Conservation (phyloP, 1,284 basidiomycete species). For the Ustilago curta region DNA sequence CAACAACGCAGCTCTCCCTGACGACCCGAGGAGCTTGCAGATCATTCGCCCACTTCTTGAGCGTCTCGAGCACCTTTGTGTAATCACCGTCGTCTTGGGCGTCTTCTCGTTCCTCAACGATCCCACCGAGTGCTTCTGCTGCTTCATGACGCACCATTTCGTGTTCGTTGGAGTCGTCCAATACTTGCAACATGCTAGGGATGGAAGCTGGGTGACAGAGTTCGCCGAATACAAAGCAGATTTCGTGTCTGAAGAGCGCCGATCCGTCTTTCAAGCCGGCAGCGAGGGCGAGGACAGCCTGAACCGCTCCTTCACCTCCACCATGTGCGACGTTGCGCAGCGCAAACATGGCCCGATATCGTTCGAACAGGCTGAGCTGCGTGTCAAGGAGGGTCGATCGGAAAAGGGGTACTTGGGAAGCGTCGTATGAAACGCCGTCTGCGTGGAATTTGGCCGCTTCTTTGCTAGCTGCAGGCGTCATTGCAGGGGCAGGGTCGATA, state of each 20-base stretch:
- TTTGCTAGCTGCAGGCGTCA: slow-evolving; percentile 59
- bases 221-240: slow-evolving; percentile 87
- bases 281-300: slow-evolving; percentile 89
- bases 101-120: slow-evolving; percentile 80
- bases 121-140: slow-evolving; percentile 95
- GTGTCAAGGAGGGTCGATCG: slow-evolving; percentile 78
- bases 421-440: slow-evolving; percentile 42
- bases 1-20: slow-evolving; percentile 93
- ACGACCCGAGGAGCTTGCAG: slow-evolving; percentile 88
- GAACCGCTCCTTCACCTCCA: slow-evolving; percentile 59
- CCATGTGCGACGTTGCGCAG: slow-evolving; percentile 74
- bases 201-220: slow-evolving; percentile 89
- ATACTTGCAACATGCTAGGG: slow-evolving; percentile 82
- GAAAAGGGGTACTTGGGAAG: slow-evolving; percentile 73
- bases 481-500: slow-evolving; percentile 90
- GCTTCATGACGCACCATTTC: slow-evolving; percentile 99
- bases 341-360: slow-evolving; percentile 98
- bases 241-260: slow-evolving; percentile 60
- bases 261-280: slow-evolving; percentile 78
- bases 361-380: slow-evolving; percentile 83
- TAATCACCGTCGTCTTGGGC: slow-evolving; percentile 66
- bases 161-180: slow-evolving; percentile 80
- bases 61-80: slow-evolving; percentile 78
- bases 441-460: slow-evolving; percentile 36
- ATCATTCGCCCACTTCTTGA: slow-evolving; percentile 85